These are phyloP conservation scores for Suillus plorans DNA, from an alignment of 768 basidiomycete genomes.

Conservation along the genomic window DNA sequence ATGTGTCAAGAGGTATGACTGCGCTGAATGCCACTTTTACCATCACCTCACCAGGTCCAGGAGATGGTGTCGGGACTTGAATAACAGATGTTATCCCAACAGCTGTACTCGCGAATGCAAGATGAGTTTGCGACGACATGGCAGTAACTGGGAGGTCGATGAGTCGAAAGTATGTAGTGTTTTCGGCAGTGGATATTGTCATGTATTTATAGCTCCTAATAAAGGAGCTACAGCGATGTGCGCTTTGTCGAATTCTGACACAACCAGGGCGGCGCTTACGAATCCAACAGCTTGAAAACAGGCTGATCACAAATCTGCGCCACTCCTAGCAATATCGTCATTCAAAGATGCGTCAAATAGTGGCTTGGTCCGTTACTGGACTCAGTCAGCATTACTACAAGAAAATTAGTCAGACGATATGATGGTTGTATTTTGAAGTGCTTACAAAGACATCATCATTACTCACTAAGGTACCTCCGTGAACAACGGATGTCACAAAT, in stretches of 20 bases:
- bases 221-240: background rate
- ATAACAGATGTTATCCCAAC: conserved; percentile 37
- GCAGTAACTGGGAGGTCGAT: background rate
- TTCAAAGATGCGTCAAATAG: too few relatives aligned
- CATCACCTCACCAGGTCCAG: conserved; percentile 38
- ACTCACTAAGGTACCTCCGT: background rate
- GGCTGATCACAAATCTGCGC: background rate
- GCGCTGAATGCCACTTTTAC: conserved; percentile 41
- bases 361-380: too few relatives aligned
- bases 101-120: conserved; percentile 39
- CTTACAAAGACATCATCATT: background rate
- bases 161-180: background rate
- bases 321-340: too few relatives aligned
- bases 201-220: background rate
- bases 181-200: background rate
- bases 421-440: background rate
- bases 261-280: background rate
- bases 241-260: background rate
- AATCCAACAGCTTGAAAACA: background rate
- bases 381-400: background rate
- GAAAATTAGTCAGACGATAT: background rate
- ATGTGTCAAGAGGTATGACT: conserved; percentile 42
- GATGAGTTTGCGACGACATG: conserved; percentile 31
- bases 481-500: background rate
- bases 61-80: conserved; percentile 34